Conservation (phyloP, 345 rosid genomes). For the Rhodamnia argentea region DNA sequence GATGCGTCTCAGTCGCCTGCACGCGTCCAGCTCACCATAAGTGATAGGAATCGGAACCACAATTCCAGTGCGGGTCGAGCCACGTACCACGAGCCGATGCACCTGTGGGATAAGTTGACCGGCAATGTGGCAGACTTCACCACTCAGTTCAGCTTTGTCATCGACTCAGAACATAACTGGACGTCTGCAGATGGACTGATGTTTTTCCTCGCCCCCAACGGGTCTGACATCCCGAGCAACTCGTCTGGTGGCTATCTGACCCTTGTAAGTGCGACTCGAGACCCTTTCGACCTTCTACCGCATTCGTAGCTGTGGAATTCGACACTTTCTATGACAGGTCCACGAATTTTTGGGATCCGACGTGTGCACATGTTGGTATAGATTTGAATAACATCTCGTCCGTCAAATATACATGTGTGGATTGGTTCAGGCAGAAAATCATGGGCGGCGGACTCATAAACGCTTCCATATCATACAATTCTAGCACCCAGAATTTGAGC, state of each 20-base stretch:
- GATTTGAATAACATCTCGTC: background rate
- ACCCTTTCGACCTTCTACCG: background rate
- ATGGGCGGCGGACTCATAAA: background rate
- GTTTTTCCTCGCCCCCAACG: conserved; percentile 3
- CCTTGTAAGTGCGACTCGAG: background rate
- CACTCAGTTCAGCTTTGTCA: conserved; percentile 10
- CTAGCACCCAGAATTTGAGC: background rate
- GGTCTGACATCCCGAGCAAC: background rate
- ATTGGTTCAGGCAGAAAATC: background rate
- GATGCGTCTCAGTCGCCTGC: background rate
- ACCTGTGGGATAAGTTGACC: background rate
- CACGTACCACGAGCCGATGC: background rate
- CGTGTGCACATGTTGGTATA: conserved; percentile 3
- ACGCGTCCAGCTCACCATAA: background rate
- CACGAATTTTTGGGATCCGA: conserved; percentile 4
- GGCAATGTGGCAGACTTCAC: background rate
- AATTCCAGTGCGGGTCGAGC: background rate
- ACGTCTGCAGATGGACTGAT: background rate
- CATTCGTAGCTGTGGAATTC: conserved; percentile 11
- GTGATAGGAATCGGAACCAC: too few species aligned
- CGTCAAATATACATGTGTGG: background rate
- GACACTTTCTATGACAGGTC: background rate
- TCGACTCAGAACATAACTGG: background rate
- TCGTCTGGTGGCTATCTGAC: background rate
- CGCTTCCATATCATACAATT: background rate